Evolutionary conservation across 495 filamentous ascomycete species (phyloP), one percentile per base, ranked within the genome.

Genomic region (Penicillium paradoxum): DNA sequence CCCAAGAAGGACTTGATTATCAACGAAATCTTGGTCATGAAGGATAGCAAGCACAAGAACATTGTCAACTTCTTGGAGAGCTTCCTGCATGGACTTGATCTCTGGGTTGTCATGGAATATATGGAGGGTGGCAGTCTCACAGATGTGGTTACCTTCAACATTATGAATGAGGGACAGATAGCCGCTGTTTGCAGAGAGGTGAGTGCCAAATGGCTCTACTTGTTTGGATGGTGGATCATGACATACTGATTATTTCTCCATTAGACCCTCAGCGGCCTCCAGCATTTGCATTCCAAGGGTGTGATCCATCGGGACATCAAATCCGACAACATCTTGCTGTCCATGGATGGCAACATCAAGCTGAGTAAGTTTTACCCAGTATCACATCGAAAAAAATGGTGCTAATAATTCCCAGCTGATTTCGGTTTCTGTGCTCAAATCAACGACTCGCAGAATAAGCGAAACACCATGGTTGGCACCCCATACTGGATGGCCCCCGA

Each of bases 401-500:
- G 39, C 64, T 81, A 66, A 82, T 53, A 13, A 9, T 24, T 25
- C 30, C 19, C 55, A 96, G 92, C 93, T 64, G 93, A 98, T 77
- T 98, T 98, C 66, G 93, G 93, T 18, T 98, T 98, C 74, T 97
- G 93, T 71, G 93, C 93, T 14, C 91, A 97, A 72, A 97, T 98
- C 75, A 96, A 97, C 67, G 92, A 97, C 59, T 84, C 88, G 37
- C 91, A 96, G 40, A 91, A 89, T 70, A 97, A 97, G 79, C 87
- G 93, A 30, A 97, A 93, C 21, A 98, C 93, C 4, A 98, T 98
- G 93, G 93, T 98, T 49, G 93, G 93, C 19, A 98, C 93, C 18
- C 93, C 93, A 2, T 98, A 98, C 67, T 98, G 93, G 93, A 98
- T 98, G 93, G 93, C 93, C 3, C 93, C 93, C 4, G 93, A 98